Percentiles rank a stretch among this genome's conserved stretches.
Evolutionary conservation across 805 yeast species (phyloP).

Genomic region (Saturnispora diversa): DNA sequence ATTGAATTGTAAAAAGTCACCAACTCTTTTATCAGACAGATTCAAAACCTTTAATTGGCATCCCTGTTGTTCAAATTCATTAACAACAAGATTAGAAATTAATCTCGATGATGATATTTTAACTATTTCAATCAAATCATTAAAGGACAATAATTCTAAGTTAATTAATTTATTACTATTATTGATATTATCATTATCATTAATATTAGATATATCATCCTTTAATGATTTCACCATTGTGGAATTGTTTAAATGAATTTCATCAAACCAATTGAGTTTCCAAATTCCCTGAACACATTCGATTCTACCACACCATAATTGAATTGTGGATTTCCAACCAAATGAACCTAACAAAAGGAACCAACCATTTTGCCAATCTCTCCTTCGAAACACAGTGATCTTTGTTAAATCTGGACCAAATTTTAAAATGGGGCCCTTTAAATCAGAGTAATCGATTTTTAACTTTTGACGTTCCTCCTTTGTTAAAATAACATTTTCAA

Average conservation of each 20-base stretch:
- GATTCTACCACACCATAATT: constrained; percentile 49
- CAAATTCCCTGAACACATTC: constrained; percentile 45
- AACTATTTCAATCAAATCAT: constrained; percentile 34
- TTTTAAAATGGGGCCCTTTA: constrained; percentile 19
- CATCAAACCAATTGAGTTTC: constrained; percentile 45
- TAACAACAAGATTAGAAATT: constrained; percentile 44
- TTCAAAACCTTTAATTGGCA: constrained; percentile 32
- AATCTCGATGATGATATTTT: constrained; percentile 39
- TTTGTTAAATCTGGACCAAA: constrained; percentile 19
- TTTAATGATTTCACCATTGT: neutral
- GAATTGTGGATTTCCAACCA: constrained; percentile 31
- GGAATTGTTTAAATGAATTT: constrained; percentile 16
- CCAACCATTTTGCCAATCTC: constrained; percentile 53
- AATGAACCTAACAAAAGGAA: constrained; percentile 36
- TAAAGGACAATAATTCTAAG: constrained; percentile 17
- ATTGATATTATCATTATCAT: no score
- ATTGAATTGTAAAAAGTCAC: constrained; percentile 21
- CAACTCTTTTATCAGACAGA: constrained; percentile 16
- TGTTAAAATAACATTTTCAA: constrained; percentile 43
- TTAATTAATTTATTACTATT: constrained; percentile 16
- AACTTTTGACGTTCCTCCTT: constrained; percentile 40
- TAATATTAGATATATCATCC: no score
- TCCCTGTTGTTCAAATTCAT: constrained; percentile 37
- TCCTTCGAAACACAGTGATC: constrained; percentile 36
- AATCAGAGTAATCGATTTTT: constrained; percentile 27